phyloP scores from a whole-genome alignment of 306 rosid genomes.

The Prunus mume region DNA sequence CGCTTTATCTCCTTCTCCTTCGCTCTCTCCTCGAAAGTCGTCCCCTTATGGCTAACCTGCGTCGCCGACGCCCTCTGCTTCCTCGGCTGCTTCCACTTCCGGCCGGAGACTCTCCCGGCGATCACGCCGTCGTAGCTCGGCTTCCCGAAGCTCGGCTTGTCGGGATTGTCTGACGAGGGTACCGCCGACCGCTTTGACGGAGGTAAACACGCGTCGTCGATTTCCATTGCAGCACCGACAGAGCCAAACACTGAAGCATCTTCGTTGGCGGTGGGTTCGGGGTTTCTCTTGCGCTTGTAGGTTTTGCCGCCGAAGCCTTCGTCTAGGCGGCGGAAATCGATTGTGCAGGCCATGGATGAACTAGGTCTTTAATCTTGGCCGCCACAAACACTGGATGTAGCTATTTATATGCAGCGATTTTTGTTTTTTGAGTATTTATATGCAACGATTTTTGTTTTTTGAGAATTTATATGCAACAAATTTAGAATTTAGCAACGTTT shows the following conservation, averaged over 20 bases:
- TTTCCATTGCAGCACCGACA: conserved; percentile 44
- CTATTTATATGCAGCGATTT: not conserved
- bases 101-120: conserved; percentile 71
- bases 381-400: not conserved
- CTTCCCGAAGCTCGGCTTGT: conserved; percentile 59
- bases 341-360: conserved; percentile 69
- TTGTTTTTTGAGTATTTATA: not conserved
- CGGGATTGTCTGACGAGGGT: conserved; percentile 64
- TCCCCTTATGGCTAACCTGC: conserved; percentile 55
- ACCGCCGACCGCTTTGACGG: conserved; percentile 68
- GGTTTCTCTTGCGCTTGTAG: conserved; percentile 77
- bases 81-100: conserved; percentile 84
- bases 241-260: not conserved
- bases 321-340: conserved; percentile 79
- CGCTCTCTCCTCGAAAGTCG: conserved; percentile 65
- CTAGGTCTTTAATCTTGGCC: not conserved
- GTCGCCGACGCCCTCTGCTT: conserved; percentile 61
- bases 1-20: conserved; percentile 67
- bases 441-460: too few relatives aligned
- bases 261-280: conserved; percentile 11
- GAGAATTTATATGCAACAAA: not conserved
- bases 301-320: conserved; percentile 97
- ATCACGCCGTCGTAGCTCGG: conserved; percentile 89
- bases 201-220: conserved; percentile 52
- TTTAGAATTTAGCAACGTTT: not conserved